phyloP scores from a whole-genome alignment of 2,329 filamentous ascomycete species.

The Teratosphaeria epicoccoides region DNA sequence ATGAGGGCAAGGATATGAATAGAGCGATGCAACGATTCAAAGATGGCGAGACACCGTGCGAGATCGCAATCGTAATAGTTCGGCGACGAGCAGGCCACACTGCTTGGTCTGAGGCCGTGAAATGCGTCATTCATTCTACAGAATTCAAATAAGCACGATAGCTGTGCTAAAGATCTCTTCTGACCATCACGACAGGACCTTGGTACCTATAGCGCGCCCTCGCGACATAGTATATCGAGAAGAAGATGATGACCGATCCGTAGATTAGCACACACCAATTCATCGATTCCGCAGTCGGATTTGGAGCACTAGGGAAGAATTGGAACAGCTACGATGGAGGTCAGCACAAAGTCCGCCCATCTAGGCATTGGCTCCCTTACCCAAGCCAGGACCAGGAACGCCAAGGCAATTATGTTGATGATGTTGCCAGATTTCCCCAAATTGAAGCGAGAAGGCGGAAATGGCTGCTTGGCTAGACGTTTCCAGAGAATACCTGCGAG shows the following conservation, averaged over 20 bases:
- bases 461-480: slow-evolving; percentile 23
- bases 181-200: slow-evolving; percentile 4
- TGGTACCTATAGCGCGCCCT: slow-evolving; percentile 21
- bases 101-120: background rate
- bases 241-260: slow-evolving; percentile 28
- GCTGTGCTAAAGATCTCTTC: slow-evolving; percentile 1
- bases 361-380: slow-evolving; percentile 2
- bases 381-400: slow-evolving; percentile 37
- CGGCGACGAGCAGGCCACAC: too few species aligned
- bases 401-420: slow-evolving; percentile 27
- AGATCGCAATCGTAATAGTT: too few species aligned
- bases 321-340: slow-evolving; percentile 28
- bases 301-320: slow-evolving; percentile 35
- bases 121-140: background rate
- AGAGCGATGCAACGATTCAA: too few species aligned
- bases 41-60: too few species aligned
- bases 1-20: too few species aligned
- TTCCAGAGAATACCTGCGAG: slow-evolving; percentile 21
- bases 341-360: background rate
- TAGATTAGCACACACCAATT: slow-evolving; percentile 43
- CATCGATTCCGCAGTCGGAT: slow-evolving; percentile 32
- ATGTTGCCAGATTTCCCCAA: slow-evolving; percentile 30
- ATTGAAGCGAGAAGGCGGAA: slow-evolving; percentile 29
- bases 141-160: background rate
- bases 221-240: slow-evolving; percentile 32